Evolutionary conservation across 306 rosid genomes (phyloP).

Genomic region (Cucurbita maxima): DNA sequence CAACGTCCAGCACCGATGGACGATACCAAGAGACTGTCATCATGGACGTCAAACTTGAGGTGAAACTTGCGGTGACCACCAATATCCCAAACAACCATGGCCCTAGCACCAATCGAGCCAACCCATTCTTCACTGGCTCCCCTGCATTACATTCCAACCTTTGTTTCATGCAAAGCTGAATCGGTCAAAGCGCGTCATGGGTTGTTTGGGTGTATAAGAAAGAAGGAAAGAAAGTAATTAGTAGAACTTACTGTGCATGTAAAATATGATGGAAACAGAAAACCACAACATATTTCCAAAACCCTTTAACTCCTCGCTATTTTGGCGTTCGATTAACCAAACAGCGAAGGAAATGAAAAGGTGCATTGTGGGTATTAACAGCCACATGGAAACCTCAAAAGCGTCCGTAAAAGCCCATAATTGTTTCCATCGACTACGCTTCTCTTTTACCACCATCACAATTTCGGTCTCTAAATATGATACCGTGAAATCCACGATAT

Average conservation of each 20-base stretch:
- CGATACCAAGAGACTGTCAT: slow-evolving; percentile 26
- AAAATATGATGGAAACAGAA: slow-evolving; percentile 31
- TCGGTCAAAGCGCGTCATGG: not conserved
- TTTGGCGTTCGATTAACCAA: slow-evolving; percentile 42
- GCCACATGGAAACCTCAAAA: slow-evolving; percentile 37
- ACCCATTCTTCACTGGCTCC: slow-evolving; percentile 26
- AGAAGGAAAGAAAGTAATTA: not conserved
- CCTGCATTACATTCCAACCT: slow-evolving; percentile 17
- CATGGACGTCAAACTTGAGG: slow-evolving; percentile 46
- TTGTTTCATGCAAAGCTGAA: not conserved
- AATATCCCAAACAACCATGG: slow-evolving; percentile 51
- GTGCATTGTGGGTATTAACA: slow-evolving; percentile 23
- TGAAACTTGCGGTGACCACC: slow-evolving; percentile 32
- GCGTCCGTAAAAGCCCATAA: slow-evolving; percentile 26
- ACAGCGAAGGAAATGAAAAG: slow-evolving; percentile 25
- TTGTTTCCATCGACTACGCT: slow-evolving; percentile 15
- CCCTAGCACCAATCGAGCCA: slow-evolving; percentile 39
- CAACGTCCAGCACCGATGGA: slow-evolving; percentile 31
- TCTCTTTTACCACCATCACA: slow-evolving; percentile 27
- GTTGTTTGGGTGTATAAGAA: no score
- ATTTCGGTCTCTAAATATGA: slow-evolving; percentile 36
- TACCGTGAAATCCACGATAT: slow-evolving; percentile 23
- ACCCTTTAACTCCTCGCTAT: slow-evolving; percentile 21
- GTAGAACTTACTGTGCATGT: slow-evolving; percentile 33
- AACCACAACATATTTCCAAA: slow-evolving; percentile 47